These are phyloP conservation scores for Crithidia brevicula DNA, from an alignment of 208 protist genomes.

Conservation along the genomic window DNA sequence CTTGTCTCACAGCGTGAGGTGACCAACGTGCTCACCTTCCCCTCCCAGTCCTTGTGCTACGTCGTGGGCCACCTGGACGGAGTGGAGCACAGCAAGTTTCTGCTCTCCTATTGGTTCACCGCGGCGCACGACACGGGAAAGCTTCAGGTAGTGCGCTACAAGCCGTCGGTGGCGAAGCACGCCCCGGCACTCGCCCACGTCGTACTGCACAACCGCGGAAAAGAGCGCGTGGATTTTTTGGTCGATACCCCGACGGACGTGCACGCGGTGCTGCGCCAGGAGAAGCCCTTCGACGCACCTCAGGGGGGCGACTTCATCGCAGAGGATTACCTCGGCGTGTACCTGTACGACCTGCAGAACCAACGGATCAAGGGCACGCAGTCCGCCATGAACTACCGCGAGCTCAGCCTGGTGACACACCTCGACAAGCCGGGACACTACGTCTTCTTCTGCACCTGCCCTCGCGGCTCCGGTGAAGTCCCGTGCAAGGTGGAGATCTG, in stretches of 20 bases:
- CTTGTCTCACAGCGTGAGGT: constrained; percentile 73
- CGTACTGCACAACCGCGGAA: constrained; percentile 46
- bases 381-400: constrained; percentile 75
- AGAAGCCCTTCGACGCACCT: constrained; percentile 31
- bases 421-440: constrained; percentile 65
- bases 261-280: constrained; percentile 73
- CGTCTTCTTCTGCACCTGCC: constrained; percentile 52
- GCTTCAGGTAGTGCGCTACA: constrained; percentile 47
- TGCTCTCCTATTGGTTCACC: constrained; percentile 78
- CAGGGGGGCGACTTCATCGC: constrained; percentile 44
- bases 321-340: constrained; percentile 65
- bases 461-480: constrained; percentile 36
- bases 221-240: constrained; percentile 80
- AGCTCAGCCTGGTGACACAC: constrained; percentile 71
- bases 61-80: constrained; percentile 67
- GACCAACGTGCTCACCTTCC: constrained; percentile 71
- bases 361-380: constrained; percentile 54
- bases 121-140: constrained; percentile 36
- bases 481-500: constrained; percentile 61
- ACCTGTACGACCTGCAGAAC: constrained; percentile 74
- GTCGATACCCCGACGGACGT: constrained; percentile 79
- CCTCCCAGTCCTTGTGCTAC: constrained; percentile 75
- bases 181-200: constrained; percentile 75
- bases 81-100: constrained; percentile 76
- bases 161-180: constrained; percentile 55